Evolutionary conservation across 768 basidiomycete genomes (phyloP).

Genomic region (Lactarius sanguifluus): DNA sequence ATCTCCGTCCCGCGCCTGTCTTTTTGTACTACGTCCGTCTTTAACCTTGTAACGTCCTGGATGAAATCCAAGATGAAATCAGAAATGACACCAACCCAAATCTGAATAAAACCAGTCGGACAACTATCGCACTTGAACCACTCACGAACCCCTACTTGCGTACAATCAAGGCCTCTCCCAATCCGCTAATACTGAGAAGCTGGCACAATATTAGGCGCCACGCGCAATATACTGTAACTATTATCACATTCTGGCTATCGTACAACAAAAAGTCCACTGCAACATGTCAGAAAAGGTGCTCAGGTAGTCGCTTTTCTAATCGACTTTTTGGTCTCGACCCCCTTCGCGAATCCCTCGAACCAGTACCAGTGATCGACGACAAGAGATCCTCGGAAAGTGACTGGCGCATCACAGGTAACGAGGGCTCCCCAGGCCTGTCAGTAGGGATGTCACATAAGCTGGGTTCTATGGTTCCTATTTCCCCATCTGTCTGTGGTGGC

Average conservation of each 20-base stretch:
- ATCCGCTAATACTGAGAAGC: no score
- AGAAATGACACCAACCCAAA: no score
- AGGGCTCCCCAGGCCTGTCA: neutral
- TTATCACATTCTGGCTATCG: neutral
- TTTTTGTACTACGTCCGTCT: no score
- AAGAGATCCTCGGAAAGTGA: constrained; percentile 9
- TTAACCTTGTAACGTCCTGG: no score
- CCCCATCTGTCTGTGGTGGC: constrained; percentile 3
- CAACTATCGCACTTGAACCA: no score
- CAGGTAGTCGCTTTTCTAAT: constrained; percentile 33
- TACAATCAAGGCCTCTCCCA: no score
- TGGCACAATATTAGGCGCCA: no score
- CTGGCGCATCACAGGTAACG: neutral
- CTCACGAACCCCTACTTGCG: no score
- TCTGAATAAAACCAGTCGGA: no score
- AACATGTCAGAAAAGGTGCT: constrained; percentile 22
- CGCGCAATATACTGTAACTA: neutral
- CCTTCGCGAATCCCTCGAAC: constrained; percentile 3
- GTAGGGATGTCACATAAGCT: neutral
- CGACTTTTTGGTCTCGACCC: constrained; percentile 24
- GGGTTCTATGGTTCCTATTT: constrained; percentile 5
- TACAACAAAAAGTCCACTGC: neutral
- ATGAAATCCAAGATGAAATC: no score
- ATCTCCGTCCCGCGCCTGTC: no score
- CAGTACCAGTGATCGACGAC: constrained; percentile 8